A percentile compares a stretch with the other conserved stretches of the same genome.
Evolutionary conservation across 176 grass and related monocot genomes (phyloP).

Genomic region (Oryza longistaminata): DNA sequence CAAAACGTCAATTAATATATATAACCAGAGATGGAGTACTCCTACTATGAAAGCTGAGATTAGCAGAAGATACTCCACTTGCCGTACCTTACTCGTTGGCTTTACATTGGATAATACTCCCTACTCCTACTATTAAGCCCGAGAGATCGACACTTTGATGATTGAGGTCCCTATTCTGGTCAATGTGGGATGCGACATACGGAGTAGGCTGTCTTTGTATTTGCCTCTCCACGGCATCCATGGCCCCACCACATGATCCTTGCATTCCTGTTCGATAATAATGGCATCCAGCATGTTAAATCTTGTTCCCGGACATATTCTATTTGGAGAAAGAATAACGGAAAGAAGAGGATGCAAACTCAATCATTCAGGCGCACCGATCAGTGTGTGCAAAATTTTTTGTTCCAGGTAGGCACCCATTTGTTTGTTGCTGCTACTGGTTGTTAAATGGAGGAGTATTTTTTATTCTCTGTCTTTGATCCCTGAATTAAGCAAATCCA

Average conservation of each 20-base stretch:
- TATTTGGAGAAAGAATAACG: background rate
- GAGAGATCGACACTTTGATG: conserved; percentile 8
- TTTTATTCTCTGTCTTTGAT: background rate
- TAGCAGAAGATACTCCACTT: background rate
- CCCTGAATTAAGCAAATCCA: background rate
- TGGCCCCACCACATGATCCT: conserved; percentile 35
- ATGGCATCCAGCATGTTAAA: conserved; percentile 32
- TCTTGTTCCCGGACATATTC: background rate
- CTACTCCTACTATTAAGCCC: background rate
- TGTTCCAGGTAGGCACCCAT: background rate
- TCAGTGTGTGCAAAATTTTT: background rate
- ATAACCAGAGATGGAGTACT: too few relatives aligned
- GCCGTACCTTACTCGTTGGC: background rate
- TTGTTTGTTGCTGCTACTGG: background rate
- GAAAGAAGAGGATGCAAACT: background rate
- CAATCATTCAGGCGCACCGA: conserved; percentile 17
- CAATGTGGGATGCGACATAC: conserved; percentile 24
- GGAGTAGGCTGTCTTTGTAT: background rate
- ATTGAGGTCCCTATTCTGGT: conserved; percentile 8
- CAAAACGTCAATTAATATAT: too few relatives aligned
- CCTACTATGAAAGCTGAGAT: background rate
- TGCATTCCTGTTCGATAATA: conserved; percentile 18
- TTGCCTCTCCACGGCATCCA: background rate
- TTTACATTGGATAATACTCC: background rate
- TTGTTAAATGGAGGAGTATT: background rate